Evolutionary conservation across 1,284 basidiomycete genomes (phyloP), one percentile per base, ranked within the genome.

Genomic region (Moesziomyces parantarcticus): DNA sequence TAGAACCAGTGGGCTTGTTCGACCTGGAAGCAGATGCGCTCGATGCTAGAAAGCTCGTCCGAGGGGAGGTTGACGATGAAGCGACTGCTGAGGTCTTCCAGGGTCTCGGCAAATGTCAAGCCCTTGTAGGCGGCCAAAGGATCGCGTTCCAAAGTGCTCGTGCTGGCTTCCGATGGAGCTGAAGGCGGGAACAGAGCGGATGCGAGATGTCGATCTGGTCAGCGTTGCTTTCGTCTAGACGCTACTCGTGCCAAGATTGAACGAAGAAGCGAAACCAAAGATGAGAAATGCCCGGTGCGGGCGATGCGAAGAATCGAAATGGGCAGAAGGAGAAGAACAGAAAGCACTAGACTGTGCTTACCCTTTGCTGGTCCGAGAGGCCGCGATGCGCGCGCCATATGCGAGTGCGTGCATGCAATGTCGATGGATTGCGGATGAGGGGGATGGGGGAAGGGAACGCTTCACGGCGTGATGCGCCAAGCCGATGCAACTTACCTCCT

Each of bases 1-100:
- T 99, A 99, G 85, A 94, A 99, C 97, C 97, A 99, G 85, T 99
- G 96, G 20, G 97, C 97, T 88, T 98, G 95, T 86, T 99, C 97
- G 62, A 98, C 94, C 86, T 99, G 97, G 86, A 99, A 99, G 86
- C 94, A 97, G 80, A 99, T 90, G 69, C 97, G 89, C 83, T 97
- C 94, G 65, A 97, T 88, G 22, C 92, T 93, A 52, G 89, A 89
- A 63, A 96, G 89, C 86, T 99, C 97, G 80, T 93, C 92, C 70
- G 92, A 91, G 6, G 97, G 97, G 54, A 99, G 89, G 85, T 99
- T 99, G 76, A 98, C 88, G 78, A 99, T 93, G 85, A 99, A 99
- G 49, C 97, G 92, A 32, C 84, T 83, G 58, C 79, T 79, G 36
- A 86, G 75, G 69, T 86, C 84, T 58, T 85, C 84, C 22, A 86